phyloP scores from a whole-genome alignment of 2,329 filamentous ascomycete species.

The Eutypella sp. region DNA sequence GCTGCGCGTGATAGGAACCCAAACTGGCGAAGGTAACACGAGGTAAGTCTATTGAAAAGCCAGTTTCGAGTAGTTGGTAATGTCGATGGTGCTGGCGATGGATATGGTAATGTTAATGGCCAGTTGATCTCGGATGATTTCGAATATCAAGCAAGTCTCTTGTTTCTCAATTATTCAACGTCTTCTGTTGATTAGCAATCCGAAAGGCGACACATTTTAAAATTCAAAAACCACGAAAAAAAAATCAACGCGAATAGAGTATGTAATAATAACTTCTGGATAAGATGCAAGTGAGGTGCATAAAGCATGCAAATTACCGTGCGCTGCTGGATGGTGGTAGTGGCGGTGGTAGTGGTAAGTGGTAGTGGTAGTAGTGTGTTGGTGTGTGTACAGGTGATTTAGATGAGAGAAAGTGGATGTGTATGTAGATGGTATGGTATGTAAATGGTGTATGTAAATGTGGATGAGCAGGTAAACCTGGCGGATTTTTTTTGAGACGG shows the following conservation, averaged over 20 bases:
- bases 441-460: not conserved
- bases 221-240: not conserved
- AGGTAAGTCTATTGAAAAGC: not conserved
- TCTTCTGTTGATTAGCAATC: not conserved
- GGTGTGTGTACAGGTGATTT: too few species aligned
- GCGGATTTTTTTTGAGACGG: not conserved
- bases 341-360: too few species aligned
- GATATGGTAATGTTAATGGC: too few species aligned
- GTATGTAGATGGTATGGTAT: too few species aligned
- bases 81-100: too few species aligned
- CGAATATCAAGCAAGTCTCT: not conserved
- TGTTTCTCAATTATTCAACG: not conserved
- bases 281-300: too few species aligned
- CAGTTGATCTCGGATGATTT: not conserved
- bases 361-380: too few species aligned
- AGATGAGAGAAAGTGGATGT: too few species aligned
- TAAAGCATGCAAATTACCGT: too few species aligned
- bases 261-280: too few species aligned
- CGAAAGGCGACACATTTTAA: not conserved
- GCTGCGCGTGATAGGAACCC: constrained; percentile 19
- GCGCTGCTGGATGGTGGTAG: too few species aligned
- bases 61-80: not conserved
- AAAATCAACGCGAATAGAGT: too few species aligned
- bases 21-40: constrained; percentile 4
- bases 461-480: not conserved